phyloP scores from a whole-genome alignment of 2,329 filamentous ascomycete genomes.

The Phialophora tarda region DNA sequence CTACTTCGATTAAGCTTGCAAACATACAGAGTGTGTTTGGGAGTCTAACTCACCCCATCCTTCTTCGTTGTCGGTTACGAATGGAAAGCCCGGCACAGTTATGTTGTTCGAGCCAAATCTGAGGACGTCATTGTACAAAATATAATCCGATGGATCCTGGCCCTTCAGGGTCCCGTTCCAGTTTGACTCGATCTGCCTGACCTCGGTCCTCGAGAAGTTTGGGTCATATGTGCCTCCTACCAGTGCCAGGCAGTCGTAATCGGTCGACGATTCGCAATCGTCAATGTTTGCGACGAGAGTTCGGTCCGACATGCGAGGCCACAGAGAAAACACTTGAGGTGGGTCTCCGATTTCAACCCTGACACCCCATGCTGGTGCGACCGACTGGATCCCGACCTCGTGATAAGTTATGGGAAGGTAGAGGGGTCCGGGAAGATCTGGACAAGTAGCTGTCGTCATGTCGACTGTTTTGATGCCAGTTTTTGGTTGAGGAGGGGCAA shows the following conservation, averaged over 20 bases:
- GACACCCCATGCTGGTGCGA: slow-evolving; percentile 18
- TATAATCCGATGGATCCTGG: neutral
- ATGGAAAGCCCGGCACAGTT: neutral
- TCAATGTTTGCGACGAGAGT: neutral
- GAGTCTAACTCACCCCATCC: slow-evolving; percentile 2
- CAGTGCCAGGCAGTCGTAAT: neutral
- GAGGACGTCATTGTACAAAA: slow-evolving; percentile 6
- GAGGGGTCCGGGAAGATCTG: neutral
- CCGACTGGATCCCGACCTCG: neutral
- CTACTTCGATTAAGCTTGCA: neutral
- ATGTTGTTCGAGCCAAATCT: neutral
- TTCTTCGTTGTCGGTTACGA: slow-evolving; percentile 1
- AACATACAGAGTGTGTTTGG: neutral
- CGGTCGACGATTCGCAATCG: neutral
- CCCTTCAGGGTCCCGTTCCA: neutral
- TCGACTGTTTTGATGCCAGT: neutral
- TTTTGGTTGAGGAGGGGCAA: neutral
- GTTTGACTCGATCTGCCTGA: neutral
- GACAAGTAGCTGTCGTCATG: neutral
- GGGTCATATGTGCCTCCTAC: neutral
- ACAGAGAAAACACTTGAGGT: neutral
- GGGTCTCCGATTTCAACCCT: slow-evolving; percentile 9
- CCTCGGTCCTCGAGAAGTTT: neutral
- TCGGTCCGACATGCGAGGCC: neutral
- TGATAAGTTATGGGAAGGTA: neutral